Evolutionary conservation across 768 basidiomycete species (phyloP), one percentile per base, ranked within the genome.

Genomic region (Asterophora parasitica): DNA sequence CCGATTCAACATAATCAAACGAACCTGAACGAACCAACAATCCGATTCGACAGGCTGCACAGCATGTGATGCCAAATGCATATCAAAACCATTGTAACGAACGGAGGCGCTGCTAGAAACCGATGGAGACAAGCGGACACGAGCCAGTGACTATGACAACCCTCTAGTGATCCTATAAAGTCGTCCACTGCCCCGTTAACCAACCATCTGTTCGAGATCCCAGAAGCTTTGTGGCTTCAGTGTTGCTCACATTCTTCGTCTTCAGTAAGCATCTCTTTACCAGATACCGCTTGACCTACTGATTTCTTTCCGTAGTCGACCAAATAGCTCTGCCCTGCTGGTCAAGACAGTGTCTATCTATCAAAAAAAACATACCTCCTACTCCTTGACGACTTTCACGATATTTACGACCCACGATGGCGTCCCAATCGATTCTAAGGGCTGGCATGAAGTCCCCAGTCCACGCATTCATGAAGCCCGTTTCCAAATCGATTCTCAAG

Each of bases 341-440:
- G 71, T 62, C 71, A 72, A 73, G 71, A 67, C 68, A 67, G 64
- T 63, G 65, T 65, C 68, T 60, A 59, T 60, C 59, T 60, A n/a
- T n/a, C n/a, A 61, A 61, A 61, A 53, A 51, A 64, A 48, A 49
- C 37, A 32, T 19, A 38, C 42, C 31, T 41, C 42, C 39, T 44
- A 27, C 20, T 44, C 46, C 32, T 46, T 44, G 38, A 61, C 54
- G 54, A 51, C 48, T 46, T 27, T 58, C 35, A 61, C 55, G 57
- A 59, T 48, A 31, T 35, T 45, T 48, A 57, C 63, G 57, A 61
- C 50, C 46, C 46, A 42, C 51, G 59, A 71, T 72, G 71, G 64
- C 63, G 51, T 65, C 67, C 52, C 64, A 61, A 63, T 61, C 65
- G 50, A 63, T 68, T 54, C 52, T 71, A 48, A 65, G 69, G 44